Evolutionary conservation across 108 stramenopile species (phyloP).

Genomic region (Skeletonema grethae): DNA sequence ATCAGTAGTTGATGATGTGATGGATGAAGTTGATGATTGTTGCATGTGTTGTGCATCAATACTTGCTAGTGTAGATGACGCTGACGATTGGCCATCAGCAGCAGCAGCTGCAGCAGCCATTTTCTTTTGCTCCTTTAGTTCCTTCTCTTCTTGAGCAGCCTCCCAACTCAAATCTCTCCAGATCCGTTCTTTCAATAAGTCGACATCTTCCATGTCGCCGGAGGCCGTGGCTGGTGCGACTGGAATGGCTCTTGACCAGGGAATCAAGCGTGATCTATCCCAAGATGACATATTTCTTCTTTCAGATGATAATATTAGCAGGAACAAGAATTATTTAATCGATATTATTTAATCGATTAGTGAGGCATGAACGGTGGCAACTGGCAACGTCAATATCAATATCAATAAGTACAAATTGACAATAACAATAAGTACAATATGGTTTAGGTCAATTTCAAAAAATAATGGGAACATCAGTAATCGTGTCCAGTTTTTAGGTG

Average conservation of each 20-base stretch:
- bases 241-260: slow-evolving; percentile 65
- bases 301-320: not conserved
- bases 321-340: not conserved
- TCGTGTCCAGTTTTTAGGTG: too few species aligned
- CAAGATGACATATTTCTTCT: slow-evolving; percentile 71
- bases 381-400: too few species aligned
- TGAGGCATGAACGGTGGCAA: too few species aligned
- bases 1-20: not conserved
- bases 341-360: too few species aligned
- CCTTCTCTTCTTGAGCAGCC: slow-evolving; percentile 52
- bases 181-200: slow-evolving; percentile 64
- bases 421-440: too few species aligned
- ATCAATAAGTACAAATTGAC: too few species aligned
- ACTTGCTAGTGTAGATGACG: not conserved
- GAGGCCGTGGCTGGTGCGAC: slow-evolving; percentile 36
- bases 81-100: not conserved
- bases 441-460: too few species aligned
- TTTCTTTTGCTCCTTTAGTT: slow-evolving; percentile 9
- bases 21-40: slow-evolving; percentile 4
- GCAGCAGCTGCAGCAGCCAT: not conserved
- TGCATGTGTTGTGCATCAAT: slow-evolving; percentile 10
- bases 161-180: slow-evolving; percentile 71
- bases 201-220: slow-evolving; percentile 47
- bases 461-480: too few species aligned
- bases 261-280: slow-evolving; percentile 80